These are phyloP conservation scores for Kurtzmaniella cleridarum DNA, from an alignment of 805 yeast genomes.

Conservation along the genomic window DNA sequence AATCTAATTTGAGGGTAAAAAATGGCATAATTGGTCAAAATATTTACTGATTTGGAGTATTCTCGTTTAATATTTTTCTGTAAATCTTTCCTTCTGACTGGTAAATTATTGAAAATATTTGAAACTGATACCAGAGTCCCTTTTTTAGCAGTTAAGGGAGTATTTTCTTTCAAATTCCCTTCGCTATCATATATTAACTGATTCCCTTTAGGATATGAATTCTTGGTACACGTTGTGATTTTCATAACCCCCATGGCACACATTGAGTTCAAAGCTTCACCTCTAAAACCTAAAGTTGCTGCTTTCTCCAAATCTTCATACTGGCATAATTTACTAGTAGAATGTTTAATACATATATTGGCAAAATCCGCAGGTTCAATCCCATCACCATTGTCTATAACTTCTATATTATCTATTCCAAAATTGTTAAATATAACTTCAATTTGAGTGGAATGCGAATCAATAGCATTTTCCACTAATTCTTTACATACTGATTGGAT, in stretches of 20 bases:
- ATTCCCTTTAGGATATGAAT: slow-evolving; percentile 52
- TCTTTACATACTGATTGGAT: slow-evolving; percentile 77
- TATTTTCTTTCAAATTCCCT: slow-evolving; percentile 45
- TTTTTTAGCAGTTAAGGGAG: slow-evolving; percentile 45
- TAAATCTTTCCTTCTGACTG: slow-evolving; percentile 78
- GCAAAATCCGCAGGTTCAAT: slow-evolving; percentile 48
- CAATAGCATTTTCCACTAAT: slow-evolving; percentile 79
- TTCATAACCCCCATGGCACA: slow-evolving; percentile 49
- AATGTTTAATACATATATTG: slow-evolving; percentile 52
- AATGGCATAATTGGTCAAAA: slow-evolving; percentile 66
- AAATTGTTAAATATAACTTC: slow-evolving; percentile 65
- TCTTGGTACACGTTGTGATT: slow-evolving; percentile 45
- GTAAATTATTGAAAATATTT: slow-evolving; percentile 61
- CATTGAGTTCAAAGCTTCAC: slow-evolving; percentile 73
- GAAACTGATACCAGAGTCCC: slow-evolving; percentile 67
- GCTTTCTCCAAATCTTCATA: slow-evolving; percentile 48
- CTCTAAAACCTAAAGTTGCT: slow-evolving; percentile 66
- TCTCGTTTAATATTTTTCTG: slow-evolving; percentile 64
- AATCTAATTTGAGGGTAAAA: slow-evolving; percentile 55
- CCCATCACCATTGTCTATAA: slow-evolving; percentile 67
- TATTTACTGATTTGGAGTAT: slow-evolving; percentile 57
- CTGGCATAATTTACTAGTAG: slow-evolving; percentile 57
- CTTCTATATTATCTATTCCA: slow-evolving; percentile 68
- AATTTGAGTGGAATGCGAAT: slow-evolving; percentile 65
- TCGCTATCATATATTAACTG: slow-evolving; percentile 45